phyloP scores from a whole-genome alignment of 2,329 filamentous ascomycete genomes.

The Davidsoniella neocaledoniae region DNA sequence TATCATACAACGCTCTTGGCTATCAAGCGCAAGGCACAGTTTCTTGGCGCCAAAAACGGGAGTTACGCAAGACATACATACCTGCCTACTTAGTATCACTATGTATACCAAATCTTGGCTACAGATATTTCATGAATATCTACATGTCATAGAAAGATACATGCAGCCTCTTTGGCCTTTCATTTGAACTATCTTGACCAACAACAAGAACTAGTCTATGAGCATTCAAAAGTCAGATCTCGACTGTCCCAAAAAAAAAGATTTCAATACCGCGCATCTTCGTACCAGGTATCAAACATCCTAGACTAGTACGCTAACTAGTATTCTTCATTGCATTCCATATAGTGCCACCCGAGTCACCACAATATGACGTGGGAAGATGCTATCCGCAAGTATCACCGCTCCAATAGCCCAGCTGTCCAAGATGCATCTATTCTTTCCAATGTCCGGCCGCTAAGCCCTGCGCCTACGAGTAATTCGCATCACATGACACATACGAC shows the following conservation, averaged over 20 bases:
- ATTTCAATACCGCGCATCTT: too few species aligned
- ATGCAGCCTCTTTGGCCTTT: too few species aligned
- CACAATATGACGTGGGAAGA: constrained; percentile 46
- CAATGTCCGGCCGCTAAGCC: constrained; percentile 29
- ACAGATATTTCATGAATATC: too few species aligned
- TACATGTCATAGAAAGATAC: background rate
- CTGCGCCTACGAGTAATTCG: constrained; percentile 21
- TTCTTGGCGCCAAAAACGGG: too few species aligned
- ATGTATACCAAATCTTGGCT: too few species aligned
- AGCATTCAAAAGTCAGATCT: background rate
- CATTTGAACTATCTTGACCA: too few species aligned
- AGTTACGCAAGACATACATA: too few species aligned
- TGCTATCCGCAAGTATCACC: constrained; percentile 35
- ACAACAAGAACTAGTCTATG: too few species aligned
- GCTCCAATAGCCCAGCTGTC: constrained; percentile 33
- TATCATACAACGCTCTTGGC: too few species aligned
- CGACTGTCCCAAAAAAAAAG: background rate
- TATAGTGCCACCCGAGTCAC: constrained; percentile 40
- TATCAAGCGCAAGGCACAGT: too few species aligned
- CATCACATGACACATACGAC: background rate
- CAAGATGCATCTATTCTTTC: constrained; percentile 30
- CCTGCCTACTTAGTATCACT: too few species aligned
- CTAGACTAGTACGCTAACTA: background rate
- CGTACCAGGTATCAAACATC: background rate
- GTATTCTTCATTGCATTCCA: constrained; percentile 9